Conservation (phyloP, 257 asterid species). For the Fraxinus cuspidata region DNA sequence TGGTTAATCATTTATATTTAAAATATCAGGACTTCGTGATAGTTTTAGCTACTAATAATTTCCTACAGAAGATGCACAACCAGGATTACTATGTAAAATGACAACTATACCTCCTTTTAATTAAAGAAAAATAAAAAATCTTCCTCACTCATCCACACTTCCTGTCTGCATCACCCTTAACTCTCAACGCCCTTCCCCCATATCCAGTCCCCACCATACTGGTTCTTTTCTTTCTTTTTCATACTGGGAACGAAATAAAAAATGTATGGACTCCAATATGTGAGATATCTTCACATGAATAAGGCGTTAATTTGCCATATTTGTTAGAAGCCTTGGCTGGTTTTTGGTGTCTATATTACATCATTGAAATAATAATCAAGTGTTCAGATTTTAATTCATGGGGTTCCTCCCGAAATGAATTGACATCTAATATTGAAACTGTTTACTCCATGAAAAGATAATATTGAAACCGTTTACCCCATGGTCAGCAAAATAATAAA, state of each 20-base stretch:
- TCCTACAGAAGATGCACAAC: not conserved
- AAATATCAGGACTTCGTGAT: constrained; percentile 17
- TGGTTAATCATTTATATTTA: constrained; percentile 30
- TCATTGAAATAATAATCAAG: not conserved
- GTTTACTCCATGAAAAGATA: not conserved
- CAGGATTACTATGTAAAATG: not conserved
- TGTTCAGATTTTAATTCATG: not conserved
- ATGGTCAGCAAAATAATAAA: constrained; percentile 8
- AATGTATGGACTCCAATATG: not conserved
- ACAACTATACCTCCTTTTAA: not conserved
- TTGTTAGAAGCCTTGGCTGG: not conserved
- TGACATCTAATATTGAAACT: not conserved
- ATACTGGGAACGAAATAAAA: not conserved
- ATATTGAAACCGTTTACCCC: not conserved
- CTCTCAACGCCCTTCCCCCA: not conserved
- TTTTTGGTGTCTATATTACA: not conserved
- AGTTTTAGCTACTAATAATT: constrained; percentile 4
- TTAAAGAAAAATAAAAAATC: too few species aligned
- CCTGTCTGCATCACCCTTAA: not conserved
- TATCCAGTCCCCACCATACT: not conserved
- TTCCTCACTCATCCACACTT: not conserved
- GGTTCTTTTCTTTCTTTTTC: not conserved
- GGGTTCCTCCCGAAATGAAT: not conserved
- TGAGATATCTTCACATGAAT: not conserved
- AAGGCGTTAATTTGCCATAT: not conserved